Conservation (phyloP, 2,329 filamentous ascomycete species). For the Blastomyces gilchristii region DNA sequence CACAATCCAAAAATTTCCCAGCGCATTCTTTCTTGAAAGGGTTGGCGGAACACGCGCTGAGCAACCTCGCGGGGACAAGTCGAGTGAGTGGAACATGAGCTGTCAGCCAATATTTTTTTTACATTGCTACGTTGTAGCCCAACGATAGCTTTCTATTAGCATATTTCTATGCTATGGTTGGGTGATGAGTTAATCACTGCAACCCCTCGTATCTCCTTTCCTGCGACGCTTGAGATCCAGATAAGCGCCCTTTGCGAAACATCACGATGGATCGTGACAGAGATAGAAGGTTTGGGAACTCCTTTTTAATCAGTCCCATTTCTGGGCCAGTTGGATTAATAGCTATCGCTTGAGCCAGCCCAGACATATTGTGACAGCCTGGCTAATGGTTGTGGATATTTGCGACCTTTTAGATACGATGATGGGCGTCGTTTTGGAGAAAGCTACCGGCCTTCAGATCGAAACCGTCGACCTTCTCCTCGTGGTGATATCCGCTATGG, state of each 20-base stretch:
- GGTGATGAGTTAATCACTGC: background rate
- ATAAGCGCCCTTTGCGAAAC: background rate
- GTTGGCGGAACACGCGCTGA: background rate
- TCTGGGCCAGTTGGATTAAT: background rate
- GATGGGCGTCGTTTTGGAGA: constrained; percentile 32
- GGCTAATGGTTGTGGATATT: background rate
- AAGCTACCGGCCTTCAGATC: constrained; percentile 33
- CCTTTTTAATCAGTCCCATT: background rate
- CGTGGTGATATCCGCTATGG: constrained; percentile 28
- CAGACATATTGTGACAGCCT: background rate
- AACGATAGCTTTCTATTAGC: background rate
- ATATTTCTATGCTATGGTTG: background rate
- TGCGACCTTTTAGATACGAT: constrained; percentile 18
- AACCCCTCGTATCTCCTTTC: background rate
- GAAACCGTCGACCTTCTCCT: constrained; percentile 26
- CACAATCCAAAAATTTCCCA: background rate
- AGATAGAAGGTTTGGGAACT: constrained; percentile 33
- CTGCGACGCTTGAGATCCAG: background rate
- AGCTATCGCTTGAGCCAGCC: background rate
- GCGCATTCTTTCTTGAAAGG: background rate
- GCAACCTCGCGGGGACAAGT: background rate
- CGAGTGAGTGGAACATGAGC: background rate
- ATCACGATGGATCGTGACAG: constrained; percentile 33
- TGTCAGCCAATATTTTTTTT: background rate
- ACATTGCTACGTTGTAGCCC: background rate